Conservation (phyloP, 2,329 filamentous ascomycete genomes). For the Arthrinium puccinioides region DNA sequence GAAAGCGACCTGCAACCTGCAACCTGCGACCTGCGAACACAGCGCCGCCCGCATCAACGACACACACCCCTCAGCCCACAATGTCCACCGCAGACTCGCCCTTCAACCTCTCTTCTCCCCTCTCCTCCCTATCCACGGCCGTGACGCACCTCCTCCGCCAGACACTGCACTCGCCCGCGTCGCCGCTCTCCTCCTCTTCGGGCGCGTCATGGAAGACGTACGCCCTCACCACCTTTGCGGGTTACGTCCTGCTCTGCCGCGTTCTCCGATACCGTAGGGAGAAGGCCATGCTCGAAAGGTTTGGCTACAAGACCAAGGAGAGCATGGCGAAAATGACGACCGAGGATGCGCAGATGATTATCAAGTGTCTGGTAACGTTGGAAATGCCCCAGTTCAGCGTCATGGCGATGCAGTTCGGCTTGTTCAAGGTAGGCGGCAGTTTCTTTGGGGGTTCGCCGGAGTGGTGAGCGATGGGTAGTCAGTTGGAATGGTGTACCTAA, state of each 20-base stretch:
- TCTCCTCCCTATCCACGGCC: not conserved
- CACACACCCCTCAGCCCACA: too few relatives aligned
- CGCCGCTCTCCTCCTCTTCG: not conserved
- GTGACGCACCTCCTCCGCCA: too few relatives aligned
- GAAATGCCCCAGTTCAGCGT: conserved; percentile 20
- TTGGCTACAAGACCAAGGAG: conserved; percentile 15
- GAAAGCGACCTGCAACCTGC: too few relatives aligned
- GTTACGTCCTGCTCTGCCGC: conserved; percentile 18
- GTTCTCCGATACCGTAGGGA: conserved; percentile 19
- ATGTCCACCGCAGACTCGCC: too few relatives aligned
- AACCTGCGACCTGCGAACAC: too few relatives aligned
- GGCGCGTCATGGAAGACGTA: not conserved
- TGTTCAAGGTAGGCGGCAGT: conserved; percentile 21
- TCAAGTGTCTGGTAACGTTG: conserved; percentile 13
- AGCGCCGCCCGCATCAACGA: too few relatives aligned
- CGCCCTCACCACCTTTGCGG: conserved; percentile 10
- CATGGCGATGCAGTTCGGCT: conserved; percentile 19
- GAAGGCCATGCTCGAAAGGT: conserved; percentile 12
- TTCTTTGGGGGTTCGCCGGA: too few relatives aligned
- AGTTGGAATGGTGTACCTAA: too few relatives aligned
- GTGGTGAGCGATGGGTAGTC: not conserved
- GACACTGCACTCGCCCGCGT: not conserved
- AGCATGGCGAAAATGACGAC: conserved; percentile 22
- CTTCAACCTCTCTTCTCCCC: not conserved
- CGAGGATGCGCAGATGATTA: conserved; percentile 21